phyloP scores from a whole-genome alignment of 805 yeast genomes.

The Saturnispora mendoncae region DNA sequence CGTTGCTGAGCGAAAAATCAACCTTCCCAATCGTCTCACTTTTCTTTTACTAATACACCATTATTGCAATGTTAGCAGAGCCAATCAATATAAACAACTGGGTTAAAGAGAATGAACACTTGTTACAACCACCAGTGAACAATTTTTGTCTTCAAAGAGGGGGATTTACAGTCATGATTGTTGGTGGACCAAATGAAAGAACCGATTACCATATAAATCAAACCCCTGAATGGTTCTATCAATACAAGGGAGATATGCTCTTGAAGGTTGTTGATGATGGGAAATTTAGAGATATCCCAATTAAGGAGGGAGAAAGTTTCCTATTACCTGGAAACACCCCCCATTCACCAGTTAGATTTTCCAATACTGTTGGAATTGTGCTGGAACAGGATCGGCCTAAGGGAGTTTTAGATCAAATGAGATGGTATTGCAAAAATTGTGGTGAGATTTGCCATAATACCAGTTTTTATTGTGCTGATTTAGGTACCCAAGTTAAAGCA shows the following conservation, averaged over 20 bases:
- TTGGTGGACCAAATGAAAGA: constrained; percentile 92
- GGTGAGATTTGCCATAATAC: constrained; percentile 54
- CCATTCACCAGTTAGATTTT: constrained; percentile 82
- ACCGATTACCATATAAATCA: constrained; percentile 91
- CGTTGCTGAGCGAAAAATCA: neutral
- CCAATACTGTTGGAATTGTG: constrained; percentile 80
- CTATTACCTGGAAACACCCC: constrained; percentile 78
- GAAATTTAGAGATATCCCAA: constrained; percentile 62
- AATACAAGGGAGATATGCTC: constrained; percentile 79
- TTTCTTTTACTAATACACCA: neutral
- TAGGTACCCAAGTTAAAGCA: constrained; percentile 84
- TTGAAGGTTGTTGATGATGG: constrained; percentile 77
- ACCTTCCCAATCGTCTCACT: too few relatives aligned
- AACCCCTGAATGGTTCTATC: constrained; percentile 90
- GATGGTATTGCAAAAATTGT: constrained; percentile 85
- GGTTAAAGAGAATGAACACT: constrained; percentile 66
- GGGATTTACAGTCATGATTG: constrained; percentile 90
- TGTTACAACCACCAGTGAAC: constrained; percentile 86
- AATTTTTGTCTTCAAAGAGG: constrained; percentile 85
- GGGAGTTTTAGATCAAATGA: constrained; percentile 57
- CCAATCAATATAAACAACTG: constrained; percentile 77
- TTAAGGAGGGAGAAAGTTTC: constrained; percentile 83
- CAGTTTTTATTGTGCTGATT: constrained; percentile 65
- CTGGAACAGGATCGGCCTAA: constrained; percentile 86
- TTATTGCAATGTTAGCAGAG: constrained; percentile 37